These are phyloP conservation scores for Sclerotinia minor DNA, from an alignment of 2,329 filamentous ascomycete species.

Conservation along the genomic window DNA sequence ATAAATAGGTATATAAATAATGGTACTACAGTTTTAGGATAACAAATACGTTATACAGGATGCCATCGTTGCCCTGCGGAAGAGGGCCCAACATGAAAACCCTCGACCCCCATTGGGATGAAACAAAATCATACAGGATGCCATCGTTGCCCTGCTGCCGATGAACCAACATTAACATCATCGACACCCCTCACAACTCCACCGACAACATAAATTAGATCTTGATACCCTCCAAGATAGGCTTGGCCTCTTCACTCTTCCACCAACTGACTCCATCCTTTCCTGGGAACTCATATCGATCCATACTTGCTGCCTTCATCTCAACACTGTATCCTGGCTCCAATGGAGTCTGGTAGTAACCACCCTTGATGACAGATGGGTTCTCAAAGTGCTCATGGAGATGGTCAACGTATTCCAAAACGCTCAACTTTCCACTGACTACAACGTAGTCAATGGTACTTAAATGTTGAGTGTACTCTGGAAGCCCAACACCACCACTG, in stretches of 20 bases:
- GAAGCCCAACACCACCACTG: constrained; percentile 83
- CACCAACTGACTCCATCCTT: constrained; percentile 75
- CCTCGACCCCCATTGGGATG: constrained; percentile 34
- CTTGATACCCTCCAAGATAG: constrained; percentile 42
- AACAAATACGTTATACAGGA: constrained; percentile 32
- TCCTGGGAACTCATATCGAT: constrained; percentile 73
- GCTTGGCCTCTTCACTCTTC: constrained; percentile 59
- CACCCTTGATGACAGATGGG: constrained; percentile 76
- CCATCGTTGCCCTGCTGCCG: constrained; percentile 39
- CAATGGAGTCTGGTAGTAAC: constrained; percentile 82
- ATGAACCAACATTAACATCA: constrained; percentile 38
- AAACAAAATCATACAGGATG: constrained; percentile 34
- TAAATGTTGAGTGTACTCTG: constrained; percentile 91
- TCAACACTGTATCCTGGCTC: constrained; percentile 88
- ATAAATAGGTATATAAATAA: constrained; percentile 17
- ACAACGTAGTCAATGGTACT: constrained; percentile 92
- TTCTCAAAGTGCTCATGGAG: constrained; percentile 91
- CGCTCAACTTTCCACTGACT: constrained; percentile 75
- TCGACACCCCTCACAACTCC: constrained; percentile 28
- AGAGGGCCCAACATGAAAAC: constrained; percentile 40
- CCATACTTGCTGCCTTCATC: constrained; percentile 90
- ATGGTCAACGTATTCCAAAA: constrained; percentile 91
- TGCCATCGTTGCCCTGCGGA: constrained; percentile 40
- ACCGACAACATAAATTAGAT: constrained; percentile 32
- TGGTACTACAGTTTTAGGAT: constrained; percentile 21